Evolutionary conservation across 257 asterid genomes (phyloP), one percentile per base, ranked within the genome.

Genomic region (Knoxia roxburghii): DNA sequence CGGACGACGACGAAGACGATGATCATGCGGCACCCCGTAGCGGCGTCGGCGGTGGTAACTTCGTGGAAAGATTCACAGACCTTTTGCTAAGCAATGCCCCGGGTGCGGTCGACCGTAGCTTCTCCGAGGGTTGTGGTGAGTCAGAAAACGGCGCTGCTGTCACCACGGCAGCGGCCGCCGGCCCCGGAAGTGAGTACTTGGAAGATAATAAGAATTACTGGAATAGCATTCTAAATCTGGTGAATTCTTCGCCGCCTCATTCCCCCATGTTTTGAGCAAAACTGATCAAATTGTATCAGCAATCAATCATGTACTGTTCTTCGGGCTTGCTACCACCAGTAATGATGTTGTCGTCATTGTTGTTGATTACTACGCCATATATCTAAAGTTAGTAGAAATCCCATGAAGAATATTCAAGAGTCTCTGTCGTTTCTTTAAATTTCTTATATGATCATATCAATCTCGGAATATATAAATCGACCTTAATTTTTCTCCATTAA

Each of bases 191-290:
- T 39, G 92, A 79, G 64, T 82, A 78, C 51, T 75, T 71, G 45
- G 97, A 81, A 59, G 97, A 86, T 66, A 82, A 81, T 69, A 90
- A 86, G 87, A 86, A 85, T 62, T 90, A 90, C 68, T 90, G 97
- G 97, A 86, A 86, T 65, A 88, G 87, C 77, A 88, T 90, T 73
- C 87, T 90, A 29, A 81, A 85, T 76, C 72, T 90, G 83, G 95
- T 86, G 67, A 69, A 90, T 66, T 80, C 89, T 51, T 85, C 97
- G 18, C 90, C 92, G 0, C 83, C 90, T 26, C 86, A 88, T 85
- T 86, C 68, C 46, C 68, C 84, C 4, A 49, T 85, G 76, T 79
- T 84, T 67, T 81, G 57, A 65, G 23, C 7, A 37, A 37, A 37
- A 37, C 41, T 37, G 41, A 37, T 4, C 4, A 9, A 9, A 3